Evolutionary conservation across 257 asterid genomes (phyloP), one percentile per base, ranked within the genome.

Genomic region (Lithospermum erythrorhizon): DNA sequence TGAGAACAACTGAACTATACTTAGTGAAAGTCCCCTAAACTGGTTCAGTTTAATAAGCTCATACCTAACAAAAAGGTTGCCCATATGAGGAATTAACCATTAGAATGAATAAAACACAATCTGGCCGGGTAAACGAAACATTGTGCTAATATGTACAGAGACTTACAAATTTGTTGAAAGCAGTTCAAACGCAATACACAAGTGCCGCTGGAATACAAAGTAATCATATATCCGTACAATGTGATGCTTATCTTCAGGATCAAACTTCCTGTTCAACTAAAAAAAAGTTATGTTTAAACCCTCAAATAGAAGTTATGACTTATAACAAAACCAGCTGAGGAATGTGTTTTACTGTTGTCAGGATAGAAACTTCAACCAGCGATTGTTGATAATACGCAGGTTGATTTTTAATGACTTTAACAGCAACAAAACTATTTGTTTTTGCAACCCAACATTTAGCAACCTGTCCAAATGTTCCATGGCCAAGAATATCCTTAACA

Each of bases 361-460:
- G 76, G 67, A 93, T 86, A 62, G 96, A 83, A 76, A 93, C 99
- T 84, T 93, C 99, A 80, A 93, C 99, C 68, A 89, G 83, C 53
- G 99, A 95, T 78, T 89, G 99, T 75, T 86, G 99, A 83, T 93
- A 86, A 80, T 84, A 93, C 57, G 99, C 99, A 72, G 99, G 97
- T 76, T 76, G 87, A 62, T 93, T 93, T 71, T 93, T 93, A 64
- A 93, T 93, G 75, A 93, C 84, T 80, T 93, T 93, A 37, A 93
- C 95, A 77, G 99, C 99, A 70, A 84, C 82, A 72, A 81, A 84
- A 72, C 84, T 76, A 51, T 80, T 78, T 61, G 82, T 80, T 67
- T 93, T 95, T 17, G 90, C 76, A 69, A 85, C 94, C 99, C 94
- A 89, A 76, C 99, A 93, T 76, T 89, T 93, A 25, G 95, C 99